Evolutionary conservation across 202 grass and related monocot genomes (phyloP), one percentile per base, ranked within the genome.

Genomic region (Schoenoplectus triqueter): DNA sequence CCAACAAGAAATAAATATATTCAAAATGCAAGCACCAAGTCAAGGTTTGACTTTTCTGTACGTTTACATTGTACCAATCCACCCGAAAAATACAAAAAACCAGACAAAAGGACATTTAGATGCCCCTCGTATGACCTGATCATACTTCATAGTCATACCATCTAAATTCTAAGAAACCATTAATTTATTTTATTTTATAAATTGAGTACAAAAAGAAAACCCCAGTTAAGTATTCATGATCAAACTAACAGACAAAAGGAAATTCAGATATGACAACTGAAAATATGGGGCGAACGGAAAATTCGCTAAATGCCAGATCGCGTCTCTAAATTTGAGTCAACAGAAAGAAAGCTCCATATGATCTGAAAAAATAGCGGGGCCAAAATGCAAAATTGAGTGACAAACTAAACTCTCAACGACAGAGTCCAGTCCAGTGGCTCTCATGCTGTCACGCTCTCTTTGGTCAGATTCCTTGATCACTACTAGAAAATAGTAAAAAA

Each of bases 281-380:
- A 77, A 42, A 78, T 42, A 41, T 77, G 51, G 72, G 20, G 1
- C 20, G 6, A 78, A 57, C 17, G 5, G 51, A 5, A 83, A 69
- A 54, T 59, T 81, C 8, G 7, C 47, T 7, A 54, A 69, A 83
- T 39, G 31, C 19, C 10, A 68, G 19, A 39, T 46, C 50, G 65
- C 49, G 22, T n/a, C 63, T n/a, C 63, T 73, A 67, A 69, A 52
- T 14, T 56, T 83, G 69, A 69, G 21, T 83, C 63, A 69, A 83
- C 80, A 70, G 8, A 83, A 68, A 68, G 65, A 55, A 5, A 40
- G 18, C 49, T 82, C 31, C 40, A 51, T 40, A 6, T 83, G 39
- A 83, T 70, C 11, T 69, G 6, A 56, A 78, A 10, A 69, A 68
- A 18, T 54, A 83, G 15, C 47, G 9, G 49, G 4, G 50, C 51